Evolutionary conservation across 1,284 basidiomycete species (phyloP).

Genomic region (Grifola frondosa): DNA sequence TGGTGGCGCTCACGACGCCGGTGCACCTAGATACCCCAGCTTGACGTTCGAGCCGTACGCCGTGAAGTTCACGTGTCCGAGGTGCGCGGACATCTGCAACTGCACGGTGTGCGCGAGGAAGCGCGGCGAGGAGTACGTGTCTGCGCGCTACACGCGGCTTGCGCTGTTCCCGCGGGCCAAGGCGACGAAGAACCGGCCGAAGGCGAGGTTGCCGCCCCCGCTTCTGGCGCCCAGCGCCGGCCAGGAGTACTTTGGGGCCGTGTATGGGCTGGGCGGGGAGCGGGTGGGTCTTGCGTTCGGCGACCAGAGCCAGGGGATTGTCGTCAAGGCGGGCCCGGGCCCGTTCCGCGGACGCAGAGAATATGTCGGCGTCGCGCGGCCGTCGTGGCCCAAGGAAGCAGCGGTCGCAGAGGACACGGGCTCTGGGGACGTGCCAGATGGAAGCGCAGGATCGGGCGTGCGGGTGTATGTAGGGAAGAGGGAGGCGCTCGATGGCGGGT

Average conservation of each 20-base stretch:
- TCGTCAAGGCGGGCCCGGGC: background rate
- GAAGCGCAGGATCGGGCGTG: too few relatives aligned
- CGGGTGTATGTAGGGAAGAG: background rate
- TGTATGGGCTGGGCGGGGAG: conserved; percentile 21
- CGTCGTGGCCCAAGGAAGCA: background rate
- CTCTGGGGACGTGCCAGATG: background rate
- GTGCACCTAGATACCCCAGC: conserved; percentile 23
- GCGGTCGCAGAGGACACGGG: background rate
- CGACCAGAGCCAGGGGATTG: conserved; percentile 11
- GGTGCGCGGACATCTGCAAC: conserved; percentile 25
- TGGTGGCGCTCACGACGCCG: background rate
- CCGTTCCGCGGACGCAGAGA: background rate
- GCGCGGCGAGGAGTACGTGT: conserved; percentile 27
- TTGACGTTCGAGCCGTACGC: conserved; percentile 24
- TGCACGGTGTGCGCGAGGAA: conserved; percentile 25
- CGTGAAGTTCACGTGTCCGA: conserved; percentile 25
- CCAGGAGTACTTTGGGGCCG: conserved; percentile 20
- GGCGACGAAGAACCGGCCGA: background rate
- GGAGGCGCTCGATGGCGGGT: background rate
- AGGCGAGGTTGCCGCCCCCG: background rate
- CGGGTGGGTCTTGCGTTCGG: conserved; percentile 21
- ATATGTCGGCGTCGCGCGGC: background rate
- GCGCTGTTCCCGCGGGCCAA: background rate
- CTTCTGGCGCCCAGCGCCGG: background rate
- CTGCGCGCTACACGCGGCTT: conserved; percentile 9